Evolutionary conservation across 768 basidiomycete species (phyloP), one percentile per base, ranked within the genome.

Genomic region (Leccinum subgranulosum): DNA sequence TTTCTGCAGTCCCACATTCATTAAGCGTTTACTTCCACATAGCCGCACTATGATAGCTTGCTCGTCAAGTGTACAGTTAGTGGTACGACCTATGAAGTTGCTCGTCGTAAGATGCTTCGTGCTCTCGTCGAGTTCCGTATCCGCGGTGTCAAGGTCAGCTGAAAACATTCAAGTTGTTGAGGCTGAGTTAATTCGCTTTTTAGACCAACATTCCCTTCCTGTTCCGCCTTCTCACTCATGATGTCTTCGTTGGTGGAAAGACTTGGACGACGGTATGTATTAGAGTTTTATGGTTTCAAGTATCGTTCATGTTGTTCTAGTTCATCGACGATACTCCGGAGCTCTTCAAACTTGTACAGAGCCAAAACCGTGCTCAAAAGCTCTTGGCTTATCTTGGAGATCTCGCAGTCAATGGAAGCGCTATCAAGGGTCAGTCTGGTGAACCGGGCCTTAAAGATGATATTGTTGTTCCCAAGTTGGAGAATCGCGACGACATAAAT

Each of bases 261-360:
- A 97, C 97, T 10, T 99, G 97, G 97, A 99, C 97, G 2, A 99
- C 97, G 25, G 86, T 85, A 62, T 59, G 81, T 65, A 67, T 59
- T 9, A 6, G 15, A 58, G 19, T 54, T 19, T n/a, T 8, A 23
- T 43, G 9, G 6, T 46, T 41, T 55, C 5, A 36, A 21, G 28
- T 41, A 12, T 45, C 49, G 19, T 50, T 70, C 28, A 71, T 36
- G 34, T 31, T 12, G 11, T 49, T 51, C 9, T 66, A 94, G 92
- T 98, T 99, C 81, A 98, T 99, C 74, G 97, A 99, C 68, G 97
- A 99, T 74, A 98, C 96, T 1, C 95, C 94, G n/a, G 94, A 98
- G 69, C 85, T 99, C 61, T 99, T 98, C 87, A 97, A 95, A 75
- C 85, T 99, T 55, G 95, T 99, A 7, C 90, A 93, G 67, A 94